Base-by-base conservation (phyloP, 371 early-diverging fungal species). In the Dichotomocladium elegans region DNA sequence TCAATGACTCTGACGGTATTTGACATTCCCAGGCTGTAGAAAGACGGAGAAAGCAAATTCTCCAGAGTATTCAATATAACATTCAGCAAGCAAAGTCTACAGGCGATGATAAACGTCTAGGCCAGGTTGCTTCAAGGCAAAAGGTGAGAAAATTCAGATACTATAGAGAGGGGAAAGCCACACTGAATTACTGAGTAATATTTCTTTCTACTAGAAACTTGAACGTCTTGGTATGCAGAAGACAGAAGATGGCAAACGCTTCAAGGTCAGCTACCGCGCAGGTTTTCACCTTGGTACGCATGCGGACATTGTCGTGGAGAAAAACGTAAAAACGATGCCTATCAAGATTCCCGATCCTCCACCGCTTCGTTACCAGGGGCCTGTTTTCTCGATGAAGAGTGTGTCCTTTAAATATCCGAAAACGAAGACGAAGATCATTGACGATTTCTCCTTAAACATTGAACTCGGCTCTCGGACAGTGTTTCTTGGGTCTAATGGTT, bases 81-180 rank as follows among this genome's bases (percentile, higher is more conserved):
- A 63, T 86, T 11, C 70, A 77, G 51, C 79, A 75, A 45, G 93
- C 93, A 19, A 82, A 81, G 47, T 57, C 80, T 24, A 80, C 82
- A 9, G 88, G 88, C 6, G 89, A 90, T 52, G 93, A 92, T 51
- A 91, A 91, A 59, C 76, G 82, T 25, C 75, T 87, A n/a, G 81
- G 77, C 3, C 66, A 76, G 64, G 81, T 86, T 28, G 87, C 89
- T 2, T 85, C 85, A 5, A 77, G 89, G n/a, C 82, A 80, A 52
- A 88, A 84, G 79, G 86, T 85, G 66, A n/a, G 15, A 4, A 34
- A 27, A 17, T 28, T 21, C 21, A 5, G 8, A 46, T 8, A 21
- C 25, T 6, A 26, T 53, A n/a, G 10, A 14, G n/a, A n/a, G n/a
- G n/a, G n/a, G n/a, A n/a, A n/a, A n/a, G n/a, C n/a, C n/a, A n/a